Percentiles rank a stretch among this genome's conserved stretches.
These are phyloP conservation scores for Neocatenulostroma microsporum DNA, from an alignment of 2,329 filamentous ascomycete species.

Conservation along the genomic window DNA sequence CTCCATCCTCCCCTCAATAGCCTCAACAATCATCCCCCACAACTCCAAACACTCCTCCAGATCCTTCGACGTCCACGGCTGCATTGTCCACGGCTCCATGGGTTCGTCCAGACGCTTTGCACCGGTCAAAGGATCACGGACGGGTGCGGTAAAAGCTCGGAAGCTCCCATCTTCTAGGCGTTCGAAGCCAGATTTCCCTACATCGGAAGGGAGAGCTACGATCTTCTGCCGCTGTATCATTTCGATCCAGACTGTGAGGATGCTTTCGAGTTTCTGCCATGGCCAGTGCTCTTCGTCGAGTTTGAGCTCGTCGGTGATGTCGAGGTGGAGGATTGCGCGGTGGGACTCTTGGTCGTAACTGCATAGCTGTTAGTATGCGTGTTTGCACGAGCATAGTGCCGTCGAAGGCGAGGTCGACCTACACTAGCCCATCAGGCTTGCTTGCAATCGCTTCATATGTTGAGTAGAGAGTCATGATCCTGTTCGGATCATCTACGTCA, in stretches of 20 bases:
- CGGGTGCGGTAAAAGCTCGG: neutral
- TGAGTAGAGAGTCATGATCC: constrained; percentile 6
- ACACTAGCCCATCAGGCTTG: constrained; percentile 12
- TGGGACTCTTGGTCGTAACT: constrained; percentile 9
- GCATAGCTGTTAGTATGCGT: neutral
- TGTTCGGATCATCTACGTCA: constrained; percentile 1
- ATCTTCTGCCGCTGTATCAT: constrained; percentile 12
- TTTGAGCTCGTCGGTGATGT: constrained; percentile 10
- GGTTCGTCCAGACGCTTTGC: neutral
- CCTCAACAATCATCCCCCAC: constrained; percentile 7
- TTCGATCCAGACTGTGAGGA: constrained; percentile 14
- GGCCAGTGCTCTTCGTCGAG: neutral
- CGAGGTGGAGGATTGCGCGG: constrained; percentile 12
- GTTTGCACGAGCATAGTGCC: neutral
- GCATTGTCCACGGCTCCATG: constrained; percentile 7
- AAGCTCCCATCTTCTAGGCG: neutral
- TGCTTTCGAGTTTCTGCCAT: constrained; percentile 11
- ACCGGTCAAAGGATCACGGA: neutral
- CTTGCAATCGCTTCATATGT: constrained; percentile 3
- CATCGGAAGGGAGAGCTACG: constrained; percentile 5
- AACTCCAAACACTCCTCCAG: constrained; percentile 8
- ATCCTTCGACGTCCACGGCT: constrained; percentile 8
- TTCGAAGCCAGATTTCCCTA: constrained; percentile 5
- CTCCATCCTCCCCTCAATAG: constrained; percentile 7
- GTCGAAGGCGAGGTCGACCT: neutral